Conservation (phyloP, 148 eudicot genomes). For the Cornus florida region DNA sequence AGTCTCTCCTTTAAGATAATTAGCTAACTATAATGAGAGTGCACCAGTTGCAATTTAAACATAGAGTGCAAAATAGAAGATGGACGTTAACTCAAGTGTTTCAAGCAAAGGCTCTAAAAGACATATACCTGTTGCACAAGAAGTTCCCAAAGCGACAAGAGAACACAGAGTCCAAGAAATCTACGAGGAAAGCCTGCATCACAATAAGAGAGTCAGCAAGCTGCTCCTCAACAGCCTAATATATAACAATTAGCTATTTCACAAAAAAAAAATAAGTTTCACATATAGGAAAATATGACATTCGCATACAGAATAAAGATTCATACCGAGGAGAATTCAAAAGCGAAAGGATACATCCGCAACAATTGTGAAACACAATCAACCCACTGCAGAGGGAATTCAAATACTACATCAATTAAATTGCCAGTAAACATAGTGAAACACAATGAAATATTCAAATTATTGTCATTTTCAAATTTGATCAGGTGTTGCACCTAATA, state of each 20-base stretch:
- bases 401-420: slow-evolving; percentile 13
- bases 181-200: slow-evolving; percentile 81
- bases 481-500: background rate
- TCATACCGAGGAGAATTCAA: slow-evolving; percentile 89
- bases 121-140: slow-evolving; percentile 84
- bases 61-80: background rate
- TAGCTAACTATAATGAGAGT: background rate
- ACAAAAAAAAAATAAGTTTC: background rate
- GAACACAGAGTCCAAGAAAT: slow-evolving; percentile 78
- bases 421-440: background rate
- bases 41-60: background rate
- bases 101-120: background rate
- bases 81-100: background rate
- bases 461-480: background rate
- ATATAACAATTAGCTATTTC: background rate
- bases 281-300: background rate
- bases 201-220: background rate
- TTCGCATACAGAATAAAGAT: slow-evolving; percentile 8
- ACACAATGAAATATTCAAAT: slow-evolving; percentile 5
- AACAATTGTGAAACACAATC: slow-evolving; percentile 93
- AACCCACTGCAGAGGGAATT: slow-evolving; percentile 72
- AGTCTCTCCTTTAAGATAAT: background rate
- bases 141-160: slow-evolving; percentile 97
- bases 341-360: slow-evolving; percentile 95
- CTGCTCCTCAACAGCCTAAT: slow-evolving; percentile 4